phyloP scores from a whole-genome alignment of 2,329 filamentous ascomycete genomes.

The Cladorrhinum sp. region DNA sequence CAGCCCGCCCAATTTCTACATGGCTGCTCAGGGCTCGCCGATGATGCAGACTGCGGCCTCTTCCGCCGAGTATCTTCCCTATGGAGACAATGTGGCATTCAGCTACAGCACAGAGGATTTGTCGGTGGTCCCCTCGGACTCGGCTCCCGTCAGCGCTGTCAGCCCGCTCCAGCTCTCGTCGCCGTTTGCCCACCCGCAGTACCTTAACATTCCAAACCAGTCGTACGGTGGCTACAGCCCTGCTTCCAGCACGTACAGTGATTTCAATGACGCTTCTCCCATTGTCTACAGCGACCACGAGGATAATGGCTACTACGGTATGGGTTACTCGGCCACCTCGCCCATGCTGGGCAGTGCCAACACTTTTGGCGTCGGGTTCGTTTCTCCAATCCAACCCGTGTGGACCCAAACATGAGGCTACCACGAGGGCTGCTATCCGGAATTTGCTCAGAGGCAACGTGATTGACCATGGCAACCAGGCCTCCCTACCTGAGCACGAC shows the following conservation, averaged over 20 bases:
- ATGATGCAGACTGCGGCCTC: conserved; percentile 37
- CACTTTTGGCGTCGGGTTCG: conserved; percentile 57
- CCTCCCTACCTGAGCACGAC: conserved; percentile 42
- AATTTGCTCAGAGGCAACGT: conserved; percentile 38
- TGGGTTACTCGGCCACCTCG: conserved; percentile 45
- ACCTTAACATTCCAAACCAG: conserved; percentile 62
- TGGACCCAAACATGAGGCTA: conserved; percentile 50
- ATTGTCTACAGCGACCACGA: conserved; percentile 61
- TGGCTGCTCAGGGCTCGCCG: conserved; percentile 40
- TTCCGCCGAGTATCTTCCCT: conserved; percentile 47
- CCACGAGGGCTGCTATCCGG: conserved; percentile 40
- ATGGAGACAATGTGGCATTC: conserved; percentile 54
- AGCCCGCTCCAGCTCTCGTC: conserved; percentile 57
- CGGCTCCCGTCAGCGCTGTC: conserved; percentile 45
- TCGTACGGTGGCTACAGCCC: conserved; percentile 60
- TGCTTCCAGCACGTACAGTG: conserved; percentile 60
- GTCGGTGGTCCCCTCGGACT: conserved; percentile 51
- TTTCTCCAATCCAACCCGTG: conserved; percentile 60
- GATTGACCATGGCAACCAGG: conserved; percentile 56
- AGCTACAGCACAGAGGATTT: conserved; percentile 64
- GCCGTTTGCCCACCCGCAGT: conserved; percentile 53
- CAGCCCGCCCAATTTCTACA: conserved; percentile 52
- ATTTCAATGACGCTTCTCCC: conserved; percentile 40
- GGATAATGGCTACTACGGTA: conserved; percentile 51
- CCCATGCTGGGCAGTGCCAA: conserved; percentile 45